Percentiles rank a stretch among this genome's conserved stretches.
phyloP scores from a whole-genome alignment of 192 early-diverging fungal species.

The Coemansia sp. region DNA sequence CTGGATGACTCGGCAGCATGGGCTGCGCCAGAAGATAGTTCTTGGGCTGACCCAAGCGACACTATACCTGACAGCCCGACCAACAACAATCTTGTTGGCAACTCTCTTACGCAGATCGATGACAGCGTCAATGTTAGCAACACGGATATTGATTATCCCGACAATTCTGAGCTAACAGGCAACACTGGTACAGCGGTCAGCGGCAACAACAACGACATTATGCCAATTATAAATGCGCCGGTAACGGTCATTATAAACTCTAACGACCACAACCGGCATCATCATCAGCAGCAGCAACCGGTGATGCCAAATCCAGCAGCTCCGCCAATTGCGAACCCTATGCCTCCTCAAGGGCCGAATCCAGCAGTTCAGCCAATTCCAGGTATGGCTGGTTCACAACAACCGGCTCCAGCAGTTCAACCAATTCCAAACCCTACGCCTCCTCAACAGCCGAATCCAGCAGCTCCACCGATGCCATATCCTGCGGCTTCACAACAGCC shows the following conservation, averaged over 20 bases:
- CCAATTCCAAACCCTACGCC: background rate
- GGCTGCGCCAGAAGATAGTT: too few species aligned
- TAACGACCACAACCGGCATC: constrained; percentile 3
- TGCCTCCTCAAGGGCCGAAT: background rate
- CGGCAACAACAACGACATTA: constrained; percentile 49
- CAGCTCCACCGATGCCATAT: background rate
- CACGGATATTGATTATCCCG: constrained; percentile 34
- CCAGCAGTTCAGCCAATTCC: background rate
- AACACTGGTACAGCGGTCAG: constrained; percentile 48
- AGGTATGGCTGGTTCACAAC: background rate
- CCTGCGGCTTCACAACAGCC: background rate
- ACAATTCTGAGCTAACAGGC: constrained; percentile 35
- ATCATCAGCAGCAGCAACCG: background rate
- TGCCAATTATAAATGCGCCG: constrained; percentile 52
- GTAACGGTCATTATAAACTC: constrained; percentile 48
- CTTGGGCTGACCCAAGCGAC: too few species aligned
- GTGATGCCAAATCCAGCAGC: background rate
- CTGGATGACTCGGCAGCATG: too few species aligned
- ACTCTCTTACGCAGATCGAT: constrained; percentile 37
- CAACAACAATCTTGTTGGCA: constrained; percentile 33
- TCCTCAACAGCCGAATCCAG: background rate
- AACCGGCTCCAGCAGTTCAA: background rate
- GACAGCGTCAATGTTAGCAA: constrained; percentile 29
- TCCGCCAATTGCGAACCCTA: background rate
- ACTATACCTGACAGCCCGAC: background rate